A percentile compares a stretch with the other conserved stretches of the same genome.
phyloP scores from a whole-genome alignment of 176 grass and related monocot species.

The Luzula sylvatica region DNA sequence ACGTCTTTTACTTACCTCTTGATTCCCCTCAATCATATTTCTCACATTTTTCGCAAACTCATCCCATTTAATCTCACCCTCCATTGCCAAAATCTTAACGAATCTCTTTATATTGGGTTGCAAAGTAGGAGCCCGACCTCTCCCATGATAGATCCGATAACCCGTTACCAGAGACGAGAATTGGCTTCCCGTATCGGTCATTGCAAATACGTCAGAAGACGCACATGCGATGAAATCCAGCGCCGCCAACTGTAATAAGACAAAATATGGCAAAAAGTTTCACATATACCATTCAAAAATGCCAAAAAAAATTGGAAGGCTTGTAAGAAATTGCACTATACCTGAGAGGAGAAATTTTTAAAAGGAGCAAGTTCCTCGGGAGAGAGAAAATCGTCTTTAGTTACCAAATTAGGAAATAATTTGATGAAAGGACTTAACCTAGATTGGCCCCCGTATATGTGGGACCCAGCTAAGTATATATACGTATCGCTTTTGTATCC shows the following conservation, averaged over 20 bases:
- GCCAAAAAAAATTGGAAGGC: no score
- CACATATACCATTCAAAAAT: no score
- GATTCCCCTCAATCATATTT: constrained; percentile 81
- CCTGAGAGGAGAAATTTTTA: constrained; percentile 69
- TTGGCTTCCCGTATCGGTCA: constrained; percentile 96
- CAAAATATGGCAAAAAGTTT: no score
- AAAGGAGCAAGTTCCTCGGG: constrained; percentile 59
- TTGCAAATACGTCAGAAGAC: constrained; percentile 69
- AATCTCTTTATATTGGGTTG: constrained; percentile 78
- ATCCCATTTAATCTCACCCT: constrained; percentile 42
- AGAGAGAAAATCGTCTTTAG: constrained; percentile 85
- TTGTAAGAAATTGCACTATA: constrained; percentile 14
- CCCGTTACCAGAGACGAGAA: constrained; percentile 85
- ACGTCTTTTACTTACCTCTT: constrained; percentile 44
- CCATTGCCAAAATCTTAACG: constrained; percentile 55
- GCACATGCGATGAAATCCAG: constrained; percentile 92
- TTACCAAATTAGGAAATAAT: constrained; percentile 79
- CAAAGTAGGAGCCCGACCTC: constrained; percentile 55
- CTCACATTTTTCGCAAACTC: constrained; percentile 53
- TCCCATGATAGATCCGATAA: constrained; percentile 73
- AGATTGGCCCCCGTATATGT: constrained; percentile 67
- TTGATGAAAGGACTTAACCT: constrained; percentile 58
- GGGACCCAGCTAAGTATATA: constrained; percentile 82
- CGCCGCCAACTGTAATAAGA: constrained; percentile 50
- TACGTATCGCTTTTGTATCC: constrained; percentile 59